Evolutionary conservation across 495 filamentous ascomycete genomes (phyloP).

Genomic region (Zalerion maritima): DNA sequence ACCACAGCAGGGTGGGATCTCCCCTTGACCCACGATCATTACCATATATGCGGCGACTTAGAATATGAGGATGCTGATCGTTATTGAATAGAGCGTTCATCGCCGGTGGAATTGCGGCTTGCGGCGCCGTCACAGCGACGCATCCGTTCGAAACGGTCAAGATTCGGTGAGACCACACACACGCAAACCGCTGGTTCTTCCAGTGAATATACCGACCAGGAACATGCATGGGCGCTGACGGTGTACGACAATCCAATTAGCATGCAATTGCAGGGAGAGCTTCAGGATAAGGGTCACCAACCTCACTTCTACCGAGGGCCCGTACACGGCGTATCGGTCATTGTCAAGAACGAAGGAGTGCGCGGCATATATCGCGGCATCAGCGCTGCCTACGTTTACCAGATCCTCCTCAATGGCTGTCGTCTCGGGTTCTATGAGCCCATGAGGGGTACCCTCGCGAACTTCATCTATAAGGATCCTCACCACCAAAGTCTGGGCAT

Average conservation of each 20-base stretch:
- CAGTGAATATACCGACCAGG: not conserved
- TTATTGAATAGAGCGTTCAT: slow-evolving; percentile 49
- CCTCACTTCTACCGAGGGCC: slow-evolving; percentile 84
- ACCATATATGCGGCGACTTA: too few species aligned
- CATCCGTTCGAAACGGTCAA: slow-evolving; percentile 98
- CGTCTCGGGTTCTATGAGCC: slow-evolving; percentile 97
- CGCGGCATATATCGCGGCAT: slow-evolving; percentile 79
- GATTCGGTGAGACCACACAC: slow-evolving; percentile 54
- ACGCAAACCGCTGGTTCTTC: slow-evolving; percentile 5
- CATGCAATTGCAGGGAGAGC: slow-evolving; percentile 91
- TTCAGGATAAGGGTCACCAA: slow-evolving; percentile 71
- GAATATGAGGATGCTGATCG: not conserved
- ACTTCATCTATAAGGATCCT: slow-evolving; percentile 51
- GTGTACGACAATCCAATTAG: slow-evolving; percentile 27
- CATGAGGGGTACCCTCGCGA: slow-evolving; percentile 53
- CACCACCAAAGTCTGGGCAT: slow-evolving; percentile 66
- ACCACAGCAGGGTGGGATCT: too few species aligned
- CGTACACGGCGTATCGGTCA: slow-evolving; percentile 79
- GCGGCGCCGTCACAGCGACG: slow-evolving; percentile 92
- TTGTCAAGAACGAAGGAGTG: slow-evolving; percentile 80
- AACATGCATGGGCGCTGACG: not conserved
- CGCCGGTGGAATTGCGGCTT: slow-evolving; percentile 89
- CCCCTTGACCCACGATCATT: too few species aligned
- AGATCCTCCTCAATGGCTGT: slow-evolving; percentile 91
- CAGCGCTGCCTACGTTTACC: slow-evolving; percentile 90